Conservation (phyloP, 805 yeast species). For the Ogataea minuta region DNA sequence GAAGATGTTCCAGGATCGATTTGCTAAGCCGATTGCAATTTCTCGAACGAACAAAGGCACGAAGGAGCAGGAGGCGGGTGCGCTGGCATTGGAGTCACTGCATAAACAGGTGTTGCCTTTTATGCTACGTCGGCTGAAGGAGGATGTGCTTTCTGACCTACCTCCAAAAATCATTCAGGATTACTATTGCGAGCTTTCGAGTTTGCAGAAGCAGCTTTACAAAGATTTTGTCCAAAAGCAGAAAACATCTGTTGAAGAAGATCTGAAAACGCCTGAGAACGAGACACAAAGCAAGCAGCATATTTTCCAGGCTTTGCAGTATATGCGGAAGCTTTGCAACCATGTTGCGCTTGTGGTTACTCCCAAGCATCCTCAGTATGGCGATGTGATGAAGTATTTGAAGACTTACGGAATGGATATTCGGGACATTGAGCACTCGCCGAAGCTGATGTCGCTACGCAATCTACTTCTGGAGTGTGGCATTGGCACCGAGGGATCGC, state of each 20-base stretch:
- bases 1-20: conserved; percentile 86
- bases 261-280: conserved; percentile 42
- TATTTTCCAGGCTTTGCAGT: conserved; percentile 95
- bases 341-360: conserved; percentile 91
- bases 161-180: conserved; percentile 99
- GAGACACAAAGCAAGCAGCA: conserved; percentile 65
- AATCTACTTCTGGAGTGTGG: conserved; percentile 89
- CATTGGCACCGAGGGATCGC: conserved; percentile 52
- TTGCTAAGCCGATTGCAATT: conserved; percentile 97
- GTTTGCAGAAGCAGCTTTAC: conserved; percentile 82
- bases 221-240: conserved; percentile 88
- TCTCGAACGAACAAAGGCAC: conserved; percentile 86
- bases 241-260: conserved; percentile 65
- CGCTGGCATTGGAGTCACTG: conserved; percentile 89
- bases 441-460: conserved; percentile 80
- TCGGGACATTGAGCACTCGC: conserved; percentile 80
- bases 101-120: conserved; percentile 97
- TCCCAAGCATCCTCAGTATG: conserved; percentile 77
- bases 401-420: conserved; percentile 56
- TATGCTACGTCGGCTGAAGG: conserved; percentile 92
- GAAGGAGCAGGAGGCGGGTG: conserved; percentile 96
- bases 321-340: conserved; percentile 94
- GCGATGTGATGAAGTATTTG: conserved; percentile 63
- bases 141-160: conserved; percentile 90
- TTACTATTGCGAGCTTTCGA: conserved; percentile 94